Percentiles rank a stretch among this genome's conserved stretches.
Conservation (phyloP, 169 alveolate species). For the Haemoproteus tartakovskyi region DNA sequence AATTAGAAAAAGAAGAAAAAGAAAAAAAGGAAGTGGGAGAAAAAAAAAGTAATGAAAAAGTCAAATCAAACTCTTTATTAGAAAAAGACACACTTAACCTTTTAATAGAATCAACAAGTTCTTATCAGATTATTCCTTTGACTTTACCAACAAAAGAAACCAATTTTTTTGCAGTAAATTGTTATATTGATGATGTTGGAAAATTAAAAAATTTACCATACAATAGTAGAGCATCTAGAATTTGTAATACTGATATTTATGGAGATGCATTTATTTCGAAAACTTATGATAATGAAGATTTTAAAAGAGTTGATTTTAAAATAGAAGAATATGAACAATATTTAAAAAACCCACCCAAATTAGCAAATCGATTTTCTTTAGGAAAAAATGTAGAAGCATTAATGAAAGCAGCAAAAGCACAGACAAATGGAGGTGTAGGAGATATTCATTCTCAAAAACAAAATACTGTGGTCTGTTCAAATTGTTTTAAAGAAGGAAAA, state of each 20-base stretch:
- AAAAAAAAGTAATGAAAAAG: no score
- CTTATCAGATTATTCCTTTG: constrained; percentile 86
- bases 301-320: constrained; percentile 79
- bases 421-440: constrained; percentile 38
- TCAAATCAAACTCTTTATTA: no score
- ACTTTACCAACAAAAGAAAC: constrained; percentile 83
- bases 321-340: constrained; percentile 77
- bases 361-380: constrained; percentile 76
- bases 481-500: constrained; percentile 19
- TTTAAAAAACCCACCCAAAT: constrained; percentile 84
- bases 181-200: constrained; percentile 88
- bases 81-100: constrained; percentile 31
- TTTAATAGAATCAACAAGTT: constrained; percentile 50
- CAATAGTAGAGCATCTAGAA: constrained; percentile 87
- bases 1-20: no score
- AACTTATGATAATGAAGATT: constrained; percentile 85
- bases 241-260: constrained; percentile 84
- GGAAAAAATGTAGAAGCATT: constrained; percentile 19
- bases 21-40: no score
- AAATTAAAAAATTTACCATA: constrained; percentile 83
- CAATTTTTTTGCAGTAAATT: constrained; percentile 78
- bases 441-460: no score
- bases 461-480: no score
- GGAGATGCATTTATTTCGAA: constrained; percentile 88
- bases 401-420: constrained; percentile 55